Base-by-base conservation (phyloP, 371 early-diverging fungal species). In the Aphelidium insulamus region DNA sequence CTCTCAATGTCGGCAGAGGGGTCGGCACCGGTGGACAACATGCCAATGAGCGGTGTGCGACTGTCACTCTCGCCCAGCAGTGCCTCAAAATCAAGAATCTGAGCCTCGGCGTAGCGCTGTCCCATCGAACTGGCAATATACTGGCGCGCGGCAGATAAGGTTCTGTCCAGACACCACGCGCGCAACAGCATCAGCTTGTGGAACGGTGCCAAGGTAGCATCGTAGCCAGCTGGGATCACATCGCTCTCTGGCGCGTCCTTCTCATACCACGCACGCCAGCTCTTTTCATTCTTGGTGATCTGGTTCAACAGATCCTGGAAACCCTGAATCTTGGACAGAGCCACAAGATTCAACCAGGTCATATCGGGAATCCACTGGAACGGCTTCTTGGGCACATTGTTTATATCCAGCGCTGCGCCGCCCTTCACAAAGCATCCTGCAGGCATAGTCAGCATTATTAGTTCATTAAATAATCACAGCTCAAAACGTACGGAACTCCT, bases 341-440 rank as follows among this genome's bases (percentile, higher is more conserved):
- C 66, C 1, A 56, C 59, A 12, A 68, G 30, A 37, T 68, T 68
- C 23, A 66, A 46, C 68, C 68, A 68, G 0, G 64, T 66, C 44
- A 59, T 57, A 34, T 68, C 68, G 5, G 62, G 58, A 36, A 68
- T 66, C 68, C 68, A 68, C 45, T 48, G 50, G 46, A 63, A 68
- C 4, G 66, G 66, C 36, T 68, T 68, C 44, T 66, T 66, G 20
- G 48, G 52, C 1, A 63, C 64, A 7, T 52, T 45, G 33, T 67
- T 65, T 44, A 65, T 67, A 37, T 68, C 66, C 30, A 68, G 40
- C 16, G 62, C 64, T 4, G 61, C 62, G 24, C 68, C 68, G 12
- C 66, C 68, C 36, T 58, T 53, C 33, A 68, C 59, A 14, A n/a
- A n/a, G n/a, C n/a, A n/a, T n/a, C n/a, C n/a, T n/a, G n/a, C n/a